Percentiles rank a stretch among this genome's conserved stretches.
These are phyloP conservation scores for Cystofilobasidium capitatum DNA, from an alignment of 768 basidiomycete genomes.

Conservation along the genomic window DNA sequence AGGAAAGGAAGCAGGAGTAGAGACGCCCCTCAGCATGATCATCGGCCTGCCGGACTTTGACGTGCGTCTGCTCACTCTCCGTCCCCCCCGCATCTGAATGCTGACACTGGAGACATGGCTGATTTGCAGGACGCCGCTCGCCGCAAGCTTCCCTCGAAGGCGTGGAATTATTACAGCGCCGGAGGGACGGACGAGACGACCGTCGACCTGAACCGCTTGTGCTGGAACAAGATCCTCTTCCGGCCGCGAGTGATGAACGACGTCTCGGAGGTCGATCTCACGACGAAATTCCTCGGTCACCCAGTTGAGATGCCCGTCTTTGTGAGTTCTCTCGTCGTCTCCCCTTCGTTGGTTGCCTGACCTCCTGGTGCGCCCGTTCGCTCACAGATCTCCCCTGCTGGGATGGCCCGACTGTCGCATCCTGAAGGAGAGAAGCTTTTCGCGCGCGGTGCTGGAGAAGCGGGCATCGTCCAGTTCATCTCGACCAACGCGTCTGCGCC, in stretches of 20 bases:
- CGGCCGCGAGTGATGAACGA: conserved; percentile 38
- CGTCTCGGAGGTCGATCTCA: conserved; percentile 37
- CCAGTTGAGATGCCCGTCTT: conserved; percentile 39
- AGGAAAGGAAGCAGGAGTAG: conserved; percentile 30
- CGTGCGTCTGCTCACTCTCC: too few relatives aligned
- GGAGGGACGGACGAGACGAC: conserved; percentile 38
- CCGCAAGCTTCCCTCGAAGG: conserved; percentile 34
- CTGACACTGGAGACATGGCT: too few relatives aligned
- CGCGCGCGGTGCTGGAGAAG: conserved; percentile 19
- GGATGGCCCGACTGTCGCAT: conserved; percentile 39
- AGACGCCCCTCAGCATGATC: conserved; percentile 35
- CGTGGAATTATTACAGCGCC: conserved; percentile 38
- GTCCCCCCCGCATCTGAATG: too few relatives aligned
- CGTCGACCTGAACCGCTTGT: conserved; percentile 29
- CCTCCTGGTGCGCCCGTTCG: too few relatives aligned
- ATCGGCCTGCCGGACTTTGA: conserved; percentile 39
- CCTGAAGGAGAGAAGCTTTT: conserved; percentile 22
- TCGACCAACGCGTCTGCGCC: conserved; percentile 42
- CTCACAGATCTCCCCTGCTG: conserved; percentile 40
- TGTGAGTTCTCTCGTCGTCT: too few relatives aligned
- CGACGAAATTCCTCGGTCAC: conserved; percentile 39
- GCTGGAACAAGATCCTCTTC: conserved; percentile 38
- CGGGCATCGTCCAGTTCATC: conserved; percentile 28
- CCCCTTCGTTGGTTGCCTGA: too few relatives aligned
- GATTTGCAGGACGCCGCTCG: too few relatives aligned